Base-by-base conservation (phyloP, 1,284 basidiomycete species). In the Singerocomus rubriflavus region DNA sequence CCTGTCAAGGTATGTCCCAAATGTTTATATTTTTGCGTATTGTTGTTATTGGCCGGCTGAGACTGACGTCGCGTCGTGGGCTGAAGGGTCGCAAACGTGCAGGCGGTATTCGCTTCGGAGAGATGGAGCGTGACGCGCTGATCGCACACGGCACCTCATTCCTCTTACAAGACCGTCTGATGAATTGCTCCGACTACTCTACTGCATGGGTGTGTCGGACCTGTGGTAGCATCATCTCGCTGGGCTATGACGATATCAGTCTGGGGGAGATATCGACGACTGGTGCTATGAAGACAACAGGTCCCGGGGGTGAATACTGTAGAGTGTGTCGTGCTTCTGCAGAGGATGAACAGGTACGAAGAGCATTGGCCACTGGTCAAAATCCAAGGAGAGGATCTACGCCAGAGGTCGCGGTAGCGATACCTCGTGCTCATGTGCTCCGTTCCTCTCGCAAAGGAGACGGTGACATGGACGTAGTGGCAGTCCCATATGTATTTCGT, bases 141-240 rank as follows among this genome's bases (percentile, higher is more conserved):
- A 92, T 99, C 60, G 97, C 97, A 4, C 97, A 99, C 73, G 97
- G 97, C 37, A 98, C 97, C 6, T 93, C 93, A 6, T 99, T 97
- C 85, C 80, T 99, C 40, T 81, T 99, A 25, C 96, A 99, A 77
- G 97, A 99, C 71, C 82, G 97, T 48, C 75, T 99, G 66, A 99
- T 99, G 96, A 99, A 99, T 73, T 99, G 97, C 69, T 99, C 96
- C 36, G 97, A 99, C 73, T 99, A 99, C 71, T 97, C 94, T 32
- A 98, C 95, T 0, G 91, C 94, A 4, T 98, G 95, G 93, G 93
- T 98, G 12, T 99, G 97, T 72, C 81, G 97, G 48, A 89, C 87
- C 4, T 99, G 97, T 65, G 97, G 97, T 12, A 93, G 91, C 60
- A 79, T 99, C 53, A 93, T 98, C 59, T 95, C 94, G 21, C 79